These are phyloP conservation scores for Naematelia aurantialba DNA, from an alignment of 768 basidiomycete species.

Conservation along the genomic window DNA sequence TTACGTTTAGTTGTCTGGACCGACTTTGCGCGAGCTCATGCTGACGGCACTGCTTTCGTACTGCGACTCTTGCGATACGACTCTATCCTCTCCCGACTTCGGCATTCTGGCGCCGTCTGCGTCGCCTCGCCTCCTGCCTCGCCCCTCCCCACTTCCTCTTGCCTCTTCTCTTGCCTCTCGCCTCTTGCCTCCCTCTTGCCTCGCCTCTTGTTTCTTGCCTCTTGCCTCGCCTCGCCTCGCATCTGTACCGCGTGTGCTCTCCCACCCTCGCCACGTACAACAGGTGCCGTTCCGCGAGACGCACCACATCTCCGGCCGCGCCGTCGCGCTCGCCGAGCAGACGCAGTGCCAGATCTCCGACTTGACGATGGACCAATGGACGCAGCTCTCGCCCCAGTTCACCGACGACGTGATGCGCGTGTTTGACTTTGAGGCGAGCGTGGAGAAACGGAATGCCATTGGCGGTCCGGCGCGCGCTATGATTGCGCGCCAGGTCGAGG, in stretches of 20 bases:
- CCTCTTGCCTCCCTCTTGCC: too few species aligned
- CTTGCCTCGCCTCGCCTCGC: constrained; percentile 3
- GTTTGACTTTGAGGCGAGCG: constrained; percentile 91
- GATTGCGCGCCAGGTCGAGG: constrained; percentile 70
- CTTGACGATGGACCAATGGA: constrained; percentile 72
- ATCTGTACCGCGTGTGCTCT: background rate
- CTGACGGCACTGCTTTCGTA: too few species aligned
- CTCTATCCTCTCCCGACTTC: too few species aligned
- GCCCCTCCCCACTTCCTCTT: too few species aligned
- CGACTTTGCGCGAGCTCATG: background rate
- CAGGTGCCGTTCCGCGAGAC: constrained; percentile 97
- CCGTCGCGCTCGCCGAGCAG: constrained; percentile 86
- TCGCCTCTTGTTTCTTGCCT: too few species aligned
- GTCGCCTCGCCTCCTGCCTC: too few species aligned
- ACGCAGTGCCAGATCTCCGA: constrained; percentile 73
- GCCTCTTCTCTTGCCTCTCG: too few species aligned
- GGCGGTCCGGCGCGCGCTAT: constrained; percentile 82
- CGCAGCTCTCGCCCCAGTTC: constrained; percentile 69
- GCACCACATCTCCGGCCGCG: constrained; percentile 91
- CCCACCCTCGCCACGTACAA: too few species aligned
- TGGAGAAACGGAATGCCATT: constrained; percentile 82
- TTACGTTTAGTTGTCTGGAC: constrained; percentile 4
- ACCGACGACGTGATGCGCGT: constrained; percentile 71
- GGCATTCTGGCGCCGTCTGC: too few species aligned
- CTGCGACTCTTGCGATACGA: too few species aligned